phyloP scores from a whole-genome alignment of 169 alveolate species.

The Neospora caninum region DNA sequence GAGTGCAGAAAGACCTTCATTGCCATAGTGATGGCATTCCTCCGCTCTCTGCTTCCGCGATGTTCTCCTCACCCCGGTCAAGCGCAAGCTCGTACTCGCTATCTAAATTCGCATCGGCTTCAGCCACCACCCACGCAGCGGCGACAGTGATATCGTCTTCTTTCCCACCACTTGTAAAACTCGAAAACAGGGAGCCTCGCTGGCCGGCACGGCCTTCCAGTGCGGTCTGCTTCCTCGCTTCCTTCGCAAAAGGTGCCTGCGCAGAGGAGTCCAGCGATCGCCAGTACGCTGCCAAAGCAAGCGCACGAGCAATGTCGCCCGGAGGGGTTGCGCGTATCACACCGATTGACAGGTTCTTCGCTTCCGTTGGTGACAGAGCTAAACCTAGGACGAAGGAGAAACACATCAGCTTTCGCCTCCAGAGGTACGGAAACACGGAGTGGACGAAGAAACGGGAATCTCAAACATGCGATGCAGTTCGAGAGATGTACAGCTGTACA shows the following conservation, averaged over 20 bases:
- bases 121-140: conserved; percentile 73
- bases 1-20: too few species aligned
- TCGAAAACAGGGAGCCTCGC: background rate
- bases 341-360: conserved; percentile 58
- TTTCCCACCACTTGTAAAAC: conserved; percentile 70
- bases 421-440: too few species aligned
- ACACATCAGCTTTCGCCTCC: too few species aligned
- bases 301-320: conserved; percentile 70
- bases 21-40: too few species aligned
- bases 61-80: background rate
- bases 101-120: background rate
- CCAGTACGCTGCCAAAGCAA: conserved; percentile 74
- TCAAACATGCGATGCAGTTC: too few species aligned
- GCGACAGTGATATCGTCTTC: conserved; percentile 75
- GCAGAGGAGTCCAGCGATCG: conserved; percentile 71
- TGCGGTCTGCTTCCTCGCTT: conserved; percentile 27
- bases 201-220: background rate
- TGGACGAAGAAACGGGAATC: too few species aligned
- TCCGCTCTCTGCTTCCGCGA: background rate
- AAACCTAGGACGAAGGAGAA: conserved; percentile 42
- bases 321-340: conserved; percentile 65
- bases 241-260: conserved; percentile 61
- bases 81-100: background rate
- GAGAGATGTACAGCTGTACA: too few species aligned
- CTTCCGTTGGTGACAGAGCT: conserved; percentile 75